Conservation (phyloP, 495 filamentous ascomycete genomes). For the Achaetomiella virescens region DNA sequence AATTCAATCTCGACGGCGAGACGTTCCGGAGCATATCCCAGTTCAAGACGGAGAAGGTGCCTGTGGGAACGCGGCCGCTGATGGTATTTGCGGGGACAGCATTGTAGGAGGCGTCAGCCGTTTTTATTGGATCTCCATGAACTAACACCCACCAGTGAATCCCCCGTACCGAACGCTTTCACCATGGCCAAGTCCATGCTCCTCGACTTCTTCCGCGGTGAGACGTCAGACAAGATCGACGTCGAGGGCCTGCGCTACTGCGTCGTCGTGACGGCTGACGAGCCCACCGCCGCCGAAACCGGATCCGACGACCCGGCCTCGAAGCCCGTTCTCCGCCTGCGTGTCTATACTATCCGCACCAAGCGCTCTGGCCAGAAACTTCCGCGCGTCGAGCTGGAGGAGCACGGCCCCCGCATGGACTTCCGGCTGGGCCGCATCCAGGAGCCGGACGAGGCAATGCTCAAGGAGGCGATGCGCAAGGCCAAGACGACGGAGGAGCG, state of each 20-base stretch:
- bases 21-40: slow-evolving; percentile 60
- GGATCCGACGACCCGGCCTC: slow-evolving; percentile 43
- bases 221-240: slow-evolving; percentile 68
- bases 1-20: slow-evolving; percentile 68
- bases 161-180: slow-evolving; percentile 63
- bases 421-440: slow-evolving; percentile 78
- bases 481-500: slow-evolving; percentile 66
- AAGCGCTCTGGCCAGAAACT: slow-evolving; percentile 80
- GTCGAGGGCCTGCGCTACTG: slow-evolving; percentile 91
- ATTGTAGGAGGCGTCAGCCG: slow-evolving; percentile 39
- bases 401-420: slow-evolving; percentile 93
- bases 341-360: slow-evolving; percentile 77
- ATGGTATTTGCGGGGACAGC: slow-evolving; percentile 76
- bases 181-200: slow-evolving; percentile 81
- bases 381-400: slow-evolving; percentile 85
- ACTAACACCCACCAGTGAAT: slow-evolving; percentile 45
- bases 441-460: slow-evolving; percentile 64
- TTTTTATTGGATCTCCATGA: not conserved
- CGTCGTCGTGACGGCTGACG: slow-evolving; percentile 70
- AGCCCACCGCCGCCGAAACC: slow-evolving; percentile 39
- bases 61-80: slow-evolving; percentile 79
- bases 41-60: slow-evolving; percentile 77
- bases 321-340: slow-evolving; percentile 69
- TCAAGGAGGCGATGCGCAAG: slow-evolving; percentile 89
- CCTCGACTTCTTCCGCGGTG: slow-evolving; percentile 77